Evolutionary conservation across 257 asterid species (phyloP), one percentile per base, ranked within the genome.

Genomic region (Petrea volubilis): DNA sequence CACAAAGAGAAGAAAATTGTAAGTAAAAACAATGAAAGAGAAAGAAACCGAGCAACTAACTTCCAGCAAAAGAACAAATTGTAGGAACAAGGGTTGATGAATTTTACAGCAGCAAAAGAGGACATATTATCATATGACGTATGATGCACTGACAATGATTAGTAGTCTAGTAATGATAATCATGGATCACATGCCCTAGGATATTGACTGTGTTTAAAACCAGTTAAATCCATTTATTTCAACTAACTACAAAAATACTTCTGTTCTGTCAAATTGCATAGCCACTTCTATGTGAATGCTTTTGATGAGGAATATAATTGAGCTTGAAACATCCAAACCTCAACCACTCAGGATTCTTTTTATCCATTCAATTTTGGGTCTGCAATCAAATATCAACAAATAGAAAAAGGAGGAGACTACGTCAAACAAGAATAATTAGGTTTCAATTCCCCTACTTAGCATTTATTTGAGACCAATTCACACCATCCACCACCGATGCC

Each of bases 1-100:
- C 67, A 70, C 2, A 55, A 71, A 65, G 4, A 69, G 25, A 28
- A 49, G 23, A 76, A 29, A 43, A 49, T 34, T 68, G 44, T 50
- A 23, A 38, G 33, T 41, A 41, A 50, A 68, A 21, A 78, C 25
- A 44, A 36, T 10, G n/a, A 34, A 49, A 29, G 41, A 55, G 34
- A 70, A 50, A 56, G 71, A 53, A 61, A 47, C 17, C n/a, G 8
- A 49, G 70, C 2, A 5, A 41, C 52, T 46, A n/a, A 59, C 56
- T 17, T 38, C 1, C 28, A 11, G 23, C 50, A 17, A 41, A 49
- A 7, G 14, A 24, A 21, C 11, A 18, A 69, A 53, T 50, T 23
- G 31, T 23, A 67, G 60, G 13, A 51, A 7, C 46, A 23, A 25
- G 44, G n/a, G 28, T 3, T 12, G 53, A 15, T 40, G 63, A 60